These are phyloP conservation scores for Terfezia boudieri DNA, from an alignment of 495 filamentous ascomycete species.

Conservation along the genomic window DNA sequence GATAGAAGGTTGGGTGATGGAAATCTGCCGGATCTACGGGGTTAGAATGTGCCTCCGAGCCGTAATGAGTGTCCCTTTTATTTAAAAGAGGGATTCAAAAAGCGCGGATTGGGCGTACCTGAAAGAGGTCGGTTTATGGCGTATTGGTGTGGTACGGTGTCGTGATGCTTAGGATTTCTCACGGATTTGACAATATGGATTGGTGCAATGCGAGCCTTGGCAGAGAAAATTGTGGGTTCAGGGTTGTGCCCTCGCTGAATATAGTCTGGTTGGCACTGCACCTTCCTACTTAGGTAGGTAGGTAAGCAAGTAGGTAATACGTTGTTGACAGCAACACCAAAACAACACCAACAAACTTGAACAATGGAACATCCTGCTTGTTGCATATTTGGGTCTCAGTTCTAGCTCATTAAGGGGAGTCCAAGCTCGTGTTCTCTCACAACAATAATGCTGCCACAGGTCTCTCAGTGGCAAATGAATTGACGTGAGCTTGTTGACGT, in stretches of 20 bases:
- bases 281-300: too few species aligned
- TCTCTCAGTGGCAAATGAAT: too few species aligned
- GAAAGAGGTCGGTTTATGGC: background rate
- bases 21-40: constrained; percentile 41
- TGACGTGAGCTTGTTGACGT: too few species aligned
- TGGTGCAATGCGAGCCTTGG: background rate
- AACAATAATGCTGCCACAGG: too few species aligned
- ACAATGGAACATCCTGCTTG: too few species aligned
- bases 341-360: too few species aligned
- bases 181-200: background rate
- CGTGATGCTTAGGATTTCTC: background rate
- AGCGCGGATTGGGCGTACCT: constrained; percentile 3
- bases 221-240: background rate
- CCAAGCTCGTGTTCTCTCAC: too few species aligned
- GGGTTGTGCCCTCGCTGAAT: background rate
- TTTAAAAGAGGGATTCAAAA: constrained; percentile 21
- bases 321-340: too few species aligned
- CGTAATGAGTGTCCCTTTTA: constrained; percentile 22
- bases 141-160: background rate
- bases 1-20: constrained; percentile 24
- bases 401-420: too few species aligned
- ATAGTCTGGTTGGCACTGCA: too few species aligned
- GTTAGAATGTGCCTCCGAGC: constrained; percentile 5
- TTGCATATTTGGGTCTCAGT: too few species aligned
- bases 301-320: too few species aligned